Base-by-base conservation (phyloP, 2,329 filamentous ascomycete species). In the Dactylonectria macrodidyma region DNA sequence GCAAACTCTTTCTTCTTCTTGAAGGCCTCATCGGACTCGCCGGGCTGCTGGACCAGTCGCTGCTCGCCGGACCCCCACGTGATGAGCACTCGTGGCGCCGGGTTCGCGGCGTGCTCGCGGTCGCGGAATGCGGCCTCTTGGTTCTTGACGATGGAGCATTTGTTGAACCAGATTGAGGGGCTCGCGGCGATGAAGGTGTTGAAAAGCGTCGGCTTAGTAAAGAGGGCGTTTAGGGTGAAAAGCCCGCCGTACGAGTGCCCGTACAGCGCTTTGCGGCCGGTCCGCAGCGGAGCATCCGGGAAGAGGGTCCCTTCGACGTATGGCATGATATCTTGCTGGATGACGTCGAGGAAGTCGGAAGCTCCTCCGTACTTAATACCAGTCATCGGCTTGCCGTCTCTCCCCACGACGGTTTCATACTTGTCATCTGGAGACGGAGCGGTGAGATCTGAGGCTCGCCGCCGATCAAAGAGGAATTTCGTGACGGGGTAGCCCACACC, bases 221-320 rank as follows among this genome's bases (percentile, higher is more conserved):
- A 83, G 0, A 87, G 76, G 0, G 82, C 76, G 61, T 86, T 83
- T 0, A 87, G 76, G 3, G 80, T 74, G 50, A 87, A 87, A 0
- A 87, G 72, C 0, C 84, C 85, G 2, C 84, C 85, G 47, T 84
- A 86, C 0, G 85, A 87, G 63, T 87, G 85, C 0, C 85, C 85
- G 33, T 82, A 86, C 1, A 87, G 76, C 0, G 82, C 85, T 46
- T 83, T 83, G n/a, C 79, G 78, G 0, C 75, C 71, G 11, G 80
- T 73, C 73, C 72, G 57, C 77, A 84, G 24, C 65, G 76, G 12
- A 2, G 67, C 26, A n/a, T 71, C 12, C 1, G 70, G 65, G 58
- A 79, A 78, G 12, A 79, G 55, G 0, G 58, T 68, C 0, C 55
- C 11, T 7, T 78, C 67, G 10, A 79, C 59, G 68, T 78, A 76